These are phyloP conservation scores for Calocera viscosa DNA, from an alignment of 768 basidiomycete species.

Conservation along the genomic window DNA sequence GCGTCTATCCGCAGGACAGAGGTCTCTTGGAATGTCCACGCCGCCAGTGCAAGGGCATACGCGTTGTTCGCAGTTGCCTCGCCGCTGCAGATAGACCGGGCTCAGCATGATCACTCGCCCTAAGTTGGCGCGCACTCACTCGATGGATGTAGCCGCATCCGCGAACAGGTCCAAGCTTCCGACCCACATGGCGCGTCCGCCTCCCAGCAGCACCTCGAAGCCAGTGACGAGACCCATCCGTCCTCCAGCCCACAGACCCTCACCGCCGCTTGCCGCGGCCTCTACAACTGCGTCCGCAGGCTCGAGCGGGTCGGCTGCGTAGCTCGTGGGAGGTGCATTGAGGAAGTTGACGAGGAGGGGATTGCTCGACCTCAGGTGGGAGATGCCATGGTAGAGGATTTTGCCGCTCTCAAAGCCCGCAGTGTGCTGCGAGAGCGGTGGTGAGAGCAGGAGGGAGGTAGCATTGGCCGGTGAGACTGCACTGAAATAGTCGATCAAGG, in stretches of 20 bases:
- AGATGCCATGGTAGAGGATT: conserved; percentile 65
- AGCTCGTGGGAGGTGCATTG: conserved; percentile 60
- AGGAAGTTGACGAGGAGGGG: conserved; percentile 76
- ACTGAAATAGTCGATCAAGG: conserved; percentile 77
- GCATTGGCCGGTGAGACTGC: conserved; percentile 49
- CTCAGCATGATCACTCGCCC: not conserved
- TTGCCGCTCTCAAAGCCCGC: not conserved
- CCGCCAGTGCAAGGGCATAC: conserved; percentile 59
- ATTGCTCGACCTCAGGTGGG: conserved; percentile 52
- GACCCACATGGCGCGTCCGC: conserved; percentile 65
- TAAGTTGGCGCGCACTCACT: conserved; percentile 32
- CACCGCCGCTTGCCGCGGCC: conserved; percentile 59
- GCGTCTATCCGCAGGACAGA: conserved; percentile 66
- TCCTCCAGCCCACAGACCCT: conserved; percentile 73
- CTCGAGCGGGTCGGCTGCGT: conserved; percentile 48
- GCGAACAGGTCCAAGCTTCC: conserved; percentile 72
- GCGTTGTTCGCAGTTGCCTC: conserved; percentile 59
- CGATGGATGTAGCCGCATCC: conserved; percentile 54
- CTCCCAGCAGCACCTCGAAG: conserved; percentile 63
- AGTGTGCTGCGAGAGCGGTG: conserved; percentile 34
- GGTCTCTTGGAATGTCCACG: conserved; percentile 86
- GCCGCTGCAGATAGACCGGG: conserved; percentile 31
- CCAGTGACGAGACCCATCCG: conserved; percentile 68
- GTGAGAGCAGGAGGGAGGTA: conserved; percentile 50
- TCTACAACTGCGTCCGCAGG: conserved; percentile 55